phyloP scores from a whole-genome alignment of 2,329 filamentous ascomycete species.

The Paecilomyces sp. region DNA sequence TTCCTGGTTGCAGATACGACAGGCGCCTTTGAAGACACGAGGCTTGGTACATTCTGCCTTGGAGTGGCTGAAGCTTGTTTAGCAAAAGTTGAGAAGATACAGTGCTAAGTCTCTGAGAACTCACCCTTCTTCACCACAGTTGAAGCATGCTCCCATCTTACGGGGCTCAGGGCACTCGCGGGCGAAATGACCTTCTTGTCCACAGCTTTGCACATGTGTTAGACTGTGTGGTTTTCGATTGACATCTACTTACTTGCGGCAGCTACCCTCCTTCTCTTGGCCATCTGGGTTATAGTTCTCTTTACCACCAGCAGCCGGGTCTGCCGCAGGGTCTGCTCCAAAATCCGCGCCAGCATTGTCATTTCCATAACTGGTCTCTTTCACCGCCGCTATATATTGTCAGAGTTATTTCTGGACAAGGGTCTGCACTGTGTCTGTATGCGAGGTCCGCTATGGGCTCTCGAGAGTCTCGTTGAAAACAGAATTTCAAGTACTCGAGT shows the following conservation, averaged over 20 bases:
- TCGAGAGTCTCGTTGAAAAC: not conserved
- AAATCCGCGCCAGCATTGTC: not conserved
- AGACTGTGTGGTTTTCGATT: slow-evolving; percentile 2
- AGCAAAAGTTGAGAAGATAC: not conserved
- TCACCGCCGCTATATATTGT: not conserved
- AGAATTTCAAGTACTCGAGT: not conserved
- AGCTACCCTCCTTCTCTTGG: slow-evolving; percentile 17
- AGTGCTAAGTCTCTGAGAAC: not conserved
- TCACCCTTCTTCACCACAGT: slow-evolving; percentile 39
- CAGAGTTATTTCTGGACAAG: not conserved
- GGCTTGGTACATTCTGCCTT: slow-evolving; percentile 41
- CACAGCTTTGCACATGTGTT: slow-evolving; percentile 22
- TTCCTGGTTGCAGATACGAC: slow-evolving; percentile 39
- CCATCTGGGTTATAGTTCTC: slow-evolving; percentile 10
- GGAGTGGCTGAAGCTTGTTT: slow-evolving; percentile 23
- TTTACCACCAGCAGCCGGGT: not conserved
- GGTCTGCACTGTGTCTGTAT: not conserved
- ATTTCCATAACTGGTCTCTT: not conserved
- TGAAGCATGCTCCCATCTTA: slow-evolving; percentile 37
- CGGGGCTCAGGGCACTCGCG: slow-evolving; percentile 38
- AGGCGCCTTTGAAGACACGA: slow-evolving; percentile 40
- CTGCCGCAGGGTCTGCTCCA: not conserved
- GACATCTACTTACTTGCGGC: slow-evolving; percentile 28
- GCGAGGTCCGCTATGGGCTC: not conserved
- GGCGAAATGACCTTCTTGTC: slow-evolving; percentile 29